A percentile compares a stretch with the other conserved stretches of the same genome.
phyloP scores from a whole-genome alignment of 768 basidiomycete genomes.

The Collybia sordida region DNA sequence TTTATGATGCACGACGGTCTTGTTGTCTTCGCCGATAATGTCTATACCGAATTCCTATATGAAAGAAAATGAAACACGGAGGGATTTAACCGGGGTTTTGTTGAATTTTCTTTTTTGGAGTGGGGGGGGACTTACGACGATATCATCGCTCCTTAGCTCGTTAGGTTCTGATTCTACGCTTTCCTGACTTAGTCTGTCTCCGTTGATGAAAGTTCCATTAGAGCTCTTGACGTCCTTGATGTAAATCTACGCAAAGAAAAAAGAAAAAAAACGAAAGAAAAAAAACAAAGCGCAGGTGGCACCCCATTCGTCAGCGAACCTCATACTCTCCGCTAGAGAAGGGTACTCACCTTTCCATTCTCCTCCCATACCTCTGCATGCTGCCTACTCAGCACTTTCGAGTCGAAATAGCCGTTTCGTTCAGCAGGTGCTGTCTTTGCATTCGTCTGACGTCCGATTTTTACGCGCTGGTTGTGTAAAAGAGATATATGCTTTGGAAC shows the following conservation, averaged over 20 bases:
- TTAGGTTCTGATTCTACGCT: constrained; percentile 89
- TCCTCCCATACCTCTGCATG: constrained; percentile 99
- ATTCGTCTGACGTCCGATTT: constrained; percentile 96
- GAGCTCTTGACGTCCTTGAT: constrained; percentile 99
- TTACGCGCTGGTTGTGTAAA: constrained; percentile 61
- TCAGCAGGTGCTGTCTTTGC: constrained; percentile 92
- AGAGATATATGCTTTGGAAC: constrained; percentile 93
- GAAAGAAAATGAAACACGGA: constrained; percentile 3
- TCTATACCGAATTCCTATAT: constrained; percentile 98
- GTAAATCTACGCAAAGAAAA: constrained; percentile 86
- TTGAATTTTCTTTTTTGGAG: neutral
- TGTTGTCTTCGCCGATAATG: constrained; percentile 98
- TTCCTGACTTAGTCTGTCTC: constrained; percentile 87
- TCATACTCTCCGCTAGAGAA: no score
- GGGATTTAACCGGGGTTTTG: constrained; percentile 11
- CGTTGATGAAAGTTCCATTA: constrained; percentile 98
- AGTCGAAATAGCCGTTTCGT: constrained; percentile 96
- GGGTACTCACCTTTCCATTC: constrained; percentile 61
- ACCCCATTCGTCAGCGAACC: no score
- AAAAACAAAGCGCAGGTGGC: no score
- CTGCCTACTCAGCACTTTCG: constrained; percentile 88
- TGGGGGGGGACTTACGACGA: constrained; percentile 67
- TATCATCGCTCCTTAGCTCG: constrained; percentile 93
- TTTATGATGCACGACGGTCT: constrained; percentile 97
- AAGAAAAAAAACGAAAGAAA: no score